These are phyloP conservation scores for Candida multigemmis DNA, from an alignment of 805 yeast genomes.

Conservation along the genomic window DNA sequence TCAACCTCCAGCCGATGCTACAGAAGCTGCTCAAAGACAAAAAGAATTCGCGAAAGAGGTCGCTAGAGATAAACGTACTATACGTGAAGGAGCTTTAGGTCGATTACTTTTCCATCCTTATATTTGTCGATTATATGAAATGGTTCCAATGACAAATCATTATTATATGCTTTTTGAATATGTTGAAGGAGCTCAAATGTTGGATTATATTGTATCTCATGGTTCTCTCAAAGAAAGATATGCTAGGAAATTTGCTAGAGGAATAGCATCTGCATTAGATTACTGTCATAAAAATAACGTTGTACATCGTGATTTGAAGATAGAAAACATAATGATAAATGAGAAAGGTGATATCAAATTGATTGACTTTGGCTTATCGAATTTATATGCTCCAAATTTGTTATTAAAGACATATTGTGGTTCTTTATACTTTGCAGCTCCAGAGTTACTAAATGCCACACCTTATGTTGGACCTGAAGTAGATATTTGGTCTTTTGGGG, in stretches of 20 bases:
- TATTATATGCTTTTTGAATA: slow-evolving; percentile 95
- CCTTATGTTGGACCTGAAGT: slow-evolving; percentile 97
- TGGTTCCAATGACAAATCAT: slow-evolving; percentile 93
- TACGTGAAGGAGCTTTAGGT: slow-evolving; percentile 93
- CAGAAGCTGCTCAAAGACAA: slow-evolving; percentile 50
- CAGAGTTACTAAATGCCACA: slow-evolving; percentile 84
- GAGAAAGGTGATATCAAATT: slow-evolving; percentile 90
- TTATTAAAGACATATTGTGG: slow-evolving; percentile 93
- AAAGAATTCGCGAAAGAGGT: slow-evolving; percentile 75
- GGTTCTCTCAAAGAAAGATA: slow-evolving; percentile 90
- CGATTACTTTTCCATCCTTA: slow-evolving; percentile 84
- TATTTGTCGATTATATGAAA: slow-evolving; percentile 85
- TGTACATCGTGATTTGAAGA: slow-evolving; percentile 93
- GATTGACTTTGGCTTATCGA: slow-evolving; percentile 93
- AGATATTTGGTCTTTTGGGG: slow-evolving; percentile 98
- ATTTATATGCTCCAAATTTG: slow-evolving; percentile 63
- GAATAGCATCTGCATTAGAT: slow-evolving; percentile 87
- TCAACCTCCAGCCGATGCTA: slow-evolving; percentile 53
- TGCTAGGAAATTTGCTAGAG: slow-evolving; percentile 91
- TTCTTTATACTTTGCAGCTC: slow-evolving; percentile 95
- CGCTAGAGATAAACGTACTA: slow-evolving; percentile 84
- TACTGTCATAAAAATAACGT: slow-evolving; percentile 91
- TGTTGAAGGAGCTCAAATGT: slow-evolving; percentile 95
- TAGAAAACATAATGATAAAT: slow-evolving; percentile 91
- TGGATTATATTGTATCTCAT: slow-evolving; percentile 94